A percentile compares a stretch with the other conserved stretches of the same genome.
These are phyloP conservation scores for Hypomyces rosellus DNA, from an alignment of 2,329 filamentous ascomycete genomes.

Conservation along the genomic window DNA sequence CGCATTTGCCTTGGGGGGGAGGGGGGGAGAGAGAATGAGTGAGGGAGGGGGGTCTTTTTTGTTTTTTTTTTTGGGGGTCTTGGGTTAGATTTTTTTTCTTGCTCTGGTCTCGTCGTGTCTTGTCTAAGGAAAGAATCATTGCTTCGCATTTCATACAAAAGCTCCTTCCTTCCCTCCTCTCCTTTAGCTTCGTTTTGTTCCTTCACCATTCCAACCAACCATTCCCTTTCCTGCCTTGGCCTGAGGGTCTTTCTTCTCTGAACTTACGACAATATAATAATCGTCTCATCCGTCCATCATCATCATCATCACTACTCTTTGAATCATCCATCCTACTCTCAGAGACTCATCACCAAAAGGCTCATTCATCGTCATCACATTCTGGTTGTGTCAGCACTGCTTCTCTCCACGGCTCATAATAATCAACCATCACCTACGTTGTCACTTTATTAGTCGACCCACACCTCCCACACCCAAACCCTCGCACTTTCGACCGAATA, in stretches of 20 bases:
- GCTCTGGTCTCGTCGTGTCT: background rate
- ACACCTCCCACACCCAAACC: background rate
- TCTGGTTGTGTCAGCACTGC: background rate
- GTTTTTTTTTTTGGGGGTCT: background rate
- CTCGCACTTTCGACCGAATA: conserved; percentile 11
- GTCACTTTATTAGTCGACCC: background rate
- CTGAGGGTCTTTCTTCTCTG: conserved; percentile 1
- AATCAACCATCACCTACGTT: background rate
- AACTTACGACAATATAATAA: background rate
- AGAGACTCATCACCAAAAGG: background rate
- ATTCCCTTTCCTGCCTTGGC: background rate
- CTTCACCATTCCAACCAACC: conserved; percentile 4
- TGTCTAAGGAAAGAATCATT: background rate
- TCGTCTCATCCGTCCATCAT: conserved; percentile 2
- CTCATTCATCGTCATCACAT: background rate
- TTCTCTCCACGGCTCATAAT: background rate
- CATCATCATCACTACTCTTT: background rate
- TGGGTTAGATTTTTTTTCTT: background rate
- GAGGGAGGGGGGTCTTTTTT: background rate
- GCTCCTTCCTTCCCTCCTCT: conserved; percentile 17
- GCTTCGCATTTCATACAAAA: conserved; percentile 18
- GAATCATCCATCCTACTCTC: background rate
- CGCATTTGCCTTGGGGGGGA: no score
- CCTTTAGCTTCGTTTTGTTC: conserved; percentile 12
- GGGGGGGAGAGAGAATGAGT: no score